Evolutionary conservation across 148 eudicot genomes (phyloP).

Genomic region (Heliosperma pusillum): DNA sequence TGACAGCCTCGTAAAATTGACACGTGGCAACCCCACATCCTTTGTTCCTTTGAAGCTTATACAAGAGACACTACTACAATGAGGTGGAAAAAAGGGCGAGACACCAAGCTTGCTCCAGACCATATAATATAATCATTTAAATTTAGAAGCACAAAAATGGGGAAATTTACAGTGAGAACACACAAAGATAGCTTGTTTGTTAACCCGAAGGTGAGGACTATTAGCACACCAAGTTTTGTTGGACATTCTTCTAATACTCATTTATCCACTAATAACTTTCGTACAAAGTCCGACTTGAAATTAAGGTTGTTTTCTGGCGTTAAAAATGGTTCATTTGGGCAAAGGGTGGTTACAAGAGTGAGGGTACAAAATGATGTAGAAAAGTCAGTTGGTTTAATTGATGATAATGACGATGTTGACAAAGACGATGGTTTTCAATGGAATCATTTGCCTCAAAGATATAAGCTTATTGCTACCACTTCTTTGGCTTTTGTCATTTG

Average conservation of each 20-base stretch:
- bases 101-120: not conserved
- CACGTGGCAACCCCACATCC: slow-evolving; percentile 32
- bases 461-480: slow-evolving; percentile 84
- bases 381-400: slow-evolving; percentile 18
- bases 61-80: not conserved
- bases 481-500: slow-evolving; percentile 92
- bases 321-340: slow-evolving; percentile 28
- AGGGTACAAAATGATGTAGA: slow-evolving; percentile 39
- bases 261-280: not conserved
- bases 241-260: slow-evolving; percentile 7
- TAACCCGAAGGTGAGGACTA: slow-evolving; percentile 8
- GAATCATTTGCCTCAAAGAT: slow-evolving; percentile 82
- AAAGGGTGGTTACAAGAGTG: slow-evolving; percentile 32
- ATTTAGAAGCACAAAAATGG: slow-evolving; percentile 31
- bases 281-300: slow-evolving; percentile 27
- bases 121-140: not conserved
- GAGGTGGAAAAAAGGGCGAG: not conserved
- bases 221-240: not conserved
- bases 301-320: slow-evolving; percentile 39
- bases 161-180: slow-evolving; percentile 39
- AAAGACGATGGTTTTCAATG: slow-evolving; percentile 46
- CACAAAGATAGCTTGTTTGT: slow-evolving; percentile 23
- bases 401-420: slow-evolving; percentile 20
- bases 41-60: not conserved
- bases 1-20: slow-evolving; percentile 17